Evolutionary conservation across 2,329 filamentous ascomycete species (phyloP), one percentile per base, ranked within the genome.

Genomic region (Sporothrix schenckii): DNA sequence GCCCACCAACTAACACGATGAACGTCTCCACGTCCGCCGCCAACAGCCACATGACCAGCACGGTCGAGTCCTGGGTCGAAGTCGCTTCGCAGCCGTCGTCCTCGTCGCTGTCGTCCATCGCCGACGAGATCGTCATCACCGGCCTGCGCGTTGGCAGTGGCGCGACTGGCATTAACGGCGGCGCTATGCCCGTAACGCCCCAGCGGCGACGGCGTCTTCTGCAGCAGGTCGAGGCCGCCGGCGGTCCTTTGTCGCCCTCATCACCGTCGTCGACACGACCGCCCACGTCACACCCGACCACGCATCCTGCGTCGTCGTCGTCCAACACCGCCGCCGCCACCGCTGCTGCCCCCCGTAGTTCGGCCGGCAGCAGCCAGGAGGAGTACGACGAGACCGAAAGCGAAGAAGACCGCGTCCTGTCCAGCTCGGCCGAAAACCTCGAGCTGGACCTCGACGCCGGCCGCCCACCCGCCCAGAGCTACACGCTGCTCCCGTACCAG

Each of bases 321-420:
- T 13, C 41, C 16, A 16, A 34, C 41, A 50, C 61, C 7, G 47
- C 63, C 81, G 76, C 74, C 81, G 76, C 74, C 80, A 79, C 60
- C 78, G 80, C 41, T 78, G 80, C 71, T 16, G 13, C 54, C 41
- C 77, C 81, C 50, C 81, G 68, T 7, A 69, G 70, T 27, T 54
- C 34, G 5, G 82, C 81, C 61, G 82, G 84, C 44, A 96, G 93
- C 80, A 97, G 94, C 76, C 93, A 97, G 78, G 94, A 97, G 75
- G 94, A 97, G 81, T 97, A 96, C 76, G 93, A 97, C 47, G 93
- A 97, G 82, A 96, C 91, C 73, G 93, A 97, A 79, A 97, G 87
- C 80, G 94, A 97, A 73, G 93, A 93, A 54, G 94, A 97, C 76
- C 87, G 86, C 16, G 75, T 87, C 13, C 79, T 89, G 77, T 84